Base-by-base conservation (phyloP, 495 filamentous ascomycete species). In the Xylaria intraflava region DNA sequence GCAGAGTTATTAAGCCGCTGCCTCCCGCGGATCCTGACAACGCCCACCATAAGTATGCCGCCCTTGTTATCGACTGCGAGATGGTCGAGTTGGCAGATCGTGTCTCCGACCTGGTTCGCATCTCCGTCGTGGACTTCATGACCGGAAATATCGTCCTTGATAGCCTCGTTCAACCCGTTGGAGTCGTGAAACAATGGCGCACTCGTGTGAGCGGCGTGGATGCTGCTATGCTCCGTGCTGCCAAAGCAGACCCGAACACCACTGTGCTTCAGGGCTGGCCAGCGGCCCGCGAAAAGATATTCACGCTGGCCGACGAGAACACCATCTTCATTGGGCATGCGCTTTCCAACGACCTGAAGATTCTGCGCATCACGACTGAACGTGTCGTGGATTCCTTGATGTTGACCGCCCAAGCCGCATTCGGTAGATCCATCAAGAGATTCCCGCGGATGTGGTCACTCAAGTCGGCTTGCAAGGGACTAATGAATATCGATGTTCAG, bases 31-130 rank as follows among this genome's bases (percentile, higher is more conserved):
- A 57, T 45, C 6, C 55, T 49, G 12, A 16, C 39, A 14, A 50
- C 1, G 2, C 22, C 0, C 40, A 42, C 2, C 0, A 3, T 3
- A 59, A 46, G 47, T 56, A 46, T 45, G 56, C 43, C 5, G 71
- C 69, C 1, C 62, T 79, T 6, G 74, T 68, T 6, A 57, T 80
- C n/a, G 72, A 77, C 60, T 79, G 77, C 54, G 76, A 79, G 53
- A 78, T 77, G 71, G 74, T 74, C 2, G 61, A 62, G 0, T 38
- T 69, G 1, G 12, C 40, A 0, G 40, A 48, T 9, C 61, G 66
- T 1, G 64, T 69, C 0, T 17, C 38, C 1, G 75, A 79, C 17
- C 64, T 81, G 0, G 69, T 78, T 33, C 67, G 67, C 0, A 8
- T 81, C 0, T 69, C 65, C 19, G 60, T 67, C 1, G 49, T 79